Conservation (phyloP, 1,284 basidiomycete genomes). For the Taiwanofungus camphoratus region DNA sequence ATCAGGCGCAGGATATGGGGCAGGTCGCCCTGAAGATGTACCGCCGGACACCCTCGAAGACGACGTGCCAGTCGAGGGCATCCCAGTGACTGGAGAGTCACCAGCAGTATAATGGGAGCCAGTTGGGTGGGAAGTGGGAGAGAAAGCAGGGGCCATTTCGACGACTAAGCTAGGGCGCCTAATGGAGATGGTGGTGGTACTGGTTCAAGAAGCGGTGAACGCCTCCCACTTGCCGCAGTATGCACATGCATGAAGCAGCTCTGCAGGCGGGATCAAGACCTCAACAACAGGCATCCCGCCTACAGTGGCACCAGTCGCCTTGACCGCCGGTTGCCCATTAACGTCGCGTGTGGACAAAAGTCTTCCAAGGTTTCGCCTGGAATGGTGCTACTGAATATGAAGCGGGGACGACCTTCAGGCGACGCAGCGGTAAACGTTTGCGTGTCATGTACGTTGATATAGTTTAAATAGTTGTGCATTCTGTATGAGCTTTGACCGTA, state of each 20-base stretch:
- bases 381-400: neutral
- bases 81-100: no score
- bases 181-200: no score
- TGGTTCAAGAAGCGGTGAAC: no score
- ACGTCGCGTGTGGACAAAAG: neutral
- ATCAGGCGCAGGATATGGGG: no score
- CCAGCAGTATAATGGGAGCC: no score
- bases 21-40: no score
- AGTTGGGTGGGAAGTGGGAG: no score
- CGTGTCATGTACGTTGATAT: neutral
- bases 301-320: neutral
- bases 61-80: no score
- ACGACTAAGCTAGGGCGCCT: no score
- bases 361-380: neutral
- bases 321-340: neutral
- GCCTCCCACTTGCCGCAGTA: conserved; percentile 2
- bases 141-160: no score
- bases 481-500: neutral
- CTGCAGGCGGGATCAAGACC: neutral
- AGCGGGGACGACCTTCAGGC: neutral
- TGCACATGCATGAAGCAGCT: neutral
- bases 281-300: neutral
- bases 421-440: neutral
- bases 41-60: no score
- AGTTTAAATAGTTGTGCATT: neutral